A percentile compares a stretch with the other conserved stretches of the same genome.
Conservation (phyloP, 495 filamentous ascomycete species). For the Neurospora discreta region DNA sequence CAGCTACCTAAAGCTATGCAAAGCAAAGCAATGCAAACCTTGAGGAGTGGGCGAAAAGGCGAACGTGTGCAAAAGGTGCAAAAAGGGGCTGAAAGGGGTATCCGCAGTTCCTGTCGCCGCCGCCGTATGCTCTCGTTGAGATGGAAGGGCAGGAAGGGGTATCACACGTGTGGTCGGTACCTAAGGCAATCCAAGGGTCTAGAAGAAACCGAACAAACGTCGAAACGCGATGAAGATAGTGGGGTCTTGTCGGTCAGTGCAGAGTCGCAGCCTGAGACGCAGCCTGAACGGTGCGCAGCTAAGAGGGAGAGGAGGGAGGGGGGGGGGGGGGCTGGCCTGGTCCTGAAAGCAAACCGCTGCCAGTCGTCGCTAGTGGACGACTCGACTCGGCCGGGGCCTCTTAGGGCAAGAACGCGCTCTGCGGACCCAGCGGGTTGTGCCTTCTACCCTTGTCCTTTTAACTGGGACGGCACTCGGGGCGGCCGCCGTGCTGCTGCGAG, state of each 20-base stretch:
- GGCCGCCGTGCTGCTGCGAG: background rate
- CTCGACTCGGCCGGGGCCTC: background rate
- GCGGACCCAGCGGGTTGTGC: background rate
- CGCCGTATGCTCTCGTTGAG: background rate
- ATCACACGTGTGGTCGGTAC: conserved; percentile 1
- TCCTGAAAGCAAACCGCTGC: background rate
- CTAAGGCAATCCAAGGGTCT: conserved; percentile 1
- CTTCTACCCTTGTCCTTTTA: background rate
- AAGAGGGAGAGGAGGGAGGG: background rate
- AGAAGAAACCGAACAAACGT: conserved; percentile 4
- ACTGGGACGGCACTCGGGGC: background rate
- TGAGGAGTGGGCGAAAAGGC: background rate
- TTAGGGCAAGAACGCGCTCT: background rate
- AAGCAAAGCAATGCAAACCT: background rate
- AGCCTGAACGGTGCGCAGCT: background rate
- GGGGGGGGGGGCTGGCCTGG: no score
- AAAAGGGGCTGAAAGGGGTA: background rate
- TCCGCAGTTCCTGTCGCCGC: background rate
- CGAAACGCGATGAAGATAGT: background rate
- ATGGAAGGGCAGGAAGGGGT: background rate
- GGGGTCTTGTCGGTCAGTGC: background rate
- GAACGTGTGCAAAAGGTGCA: background rate
- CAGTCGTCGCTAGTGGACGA: background rate
- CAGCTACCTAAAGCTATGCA: background rate
- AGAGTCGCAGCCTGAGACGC: background rate